Evolutionary conservation across 805 yeast species (phyloP).

Genomic region (Hanseniaspora meyeri): DNA sequence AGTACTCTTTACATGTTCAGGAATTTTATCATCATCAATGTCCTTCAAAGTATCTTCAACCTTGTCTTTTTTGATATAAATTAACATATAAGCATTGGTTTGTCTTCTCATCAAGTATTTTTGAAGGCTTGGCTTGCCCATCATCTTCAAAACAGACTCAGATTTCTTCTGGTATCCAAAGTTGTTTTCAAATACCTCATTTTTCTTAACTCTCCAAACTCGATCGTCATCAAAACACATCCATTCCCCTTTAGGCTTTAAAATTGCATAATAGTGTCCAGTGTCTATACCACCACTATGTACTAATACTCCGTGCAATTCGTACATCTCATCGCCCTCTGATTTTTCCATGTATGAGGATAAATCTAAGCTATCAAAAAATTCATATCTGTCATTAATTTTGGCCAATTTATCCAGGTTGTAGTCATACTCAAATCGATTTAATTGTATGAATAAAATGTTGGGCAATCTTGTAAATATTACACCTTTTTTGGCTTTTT

Average conservation of each 20-base stretch:
- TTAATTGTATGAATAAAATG: constrained; percentile 82
- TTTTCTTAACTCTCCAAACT: constrained; percentile 74
- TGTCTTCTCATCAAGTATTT: constrained; percentile 61
- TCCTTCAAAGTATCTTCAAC: constrained; percentile 48
- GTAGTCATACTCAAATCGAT: constrained; percentile 89
- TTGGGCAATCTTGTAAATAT: constrained; percentile 84
- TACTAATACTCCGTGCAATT: constrained; percentile 83
- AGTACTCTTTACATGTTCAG: constrained; percentile 54
- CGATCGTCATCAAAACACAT: constrained; percentile 88
- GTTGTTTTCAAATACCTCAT: constrained; percentile 82
- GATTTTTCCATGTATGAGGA: constrained; percentile 54
- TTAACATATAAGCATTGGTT: constrained; percentile 95
- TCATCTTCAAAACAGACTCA: constrained; percentile 35
- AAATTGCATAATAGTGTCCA: constrained; percentile 93
- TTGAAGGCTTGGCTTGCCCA: constrained; percentile 50
- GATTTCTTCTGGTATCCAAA: constrained; percentile 65
- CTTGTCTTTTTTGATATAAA: constrained; percentile 61
- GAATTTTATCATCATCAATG: constrained; percentile 44
- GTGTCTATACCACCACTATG: constrained; percentile 92
- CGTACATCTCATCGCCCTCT: constrained; percentile 60
- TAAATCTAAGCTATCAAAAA: constrained; percentile 70
- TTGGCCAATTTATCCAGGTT: constrained; percentile 78
- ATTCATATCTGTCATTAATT: constrained; percentile 84
- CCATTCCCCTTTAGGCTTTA: constrained; percentile 77
- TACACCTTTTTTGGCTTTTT: constrained; percentile 94